phyloP scores from a whole-genome alignment of 257 asterid genomes.

The Forsythia viridissima region DNA sequence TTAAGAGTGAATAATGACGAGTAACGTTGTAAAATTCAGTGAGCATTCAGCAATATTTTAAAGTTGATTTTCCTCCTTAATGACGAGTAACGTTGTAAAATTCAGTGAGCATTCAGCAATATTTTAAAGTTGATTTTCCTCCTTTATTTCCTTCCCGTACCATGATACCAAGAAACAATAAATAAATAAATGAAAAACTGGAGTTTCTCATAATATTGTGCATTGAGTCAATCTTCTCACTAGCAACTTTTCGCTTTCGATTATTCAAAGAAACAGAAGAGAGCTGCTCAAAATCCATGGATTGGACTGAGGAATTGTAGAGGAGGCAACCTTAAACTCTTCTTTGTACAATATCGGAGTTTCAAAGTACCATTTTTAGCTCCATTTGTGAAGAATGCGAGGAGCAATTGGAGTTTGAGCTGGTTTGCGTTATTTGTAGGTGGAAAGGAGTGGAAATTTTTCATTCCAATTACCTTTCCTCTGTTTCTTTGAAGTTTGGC shows the following conservation, averaged over 20 bases:
- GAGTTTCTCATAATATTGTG: constrained; percentile 25
- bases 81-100: no score
- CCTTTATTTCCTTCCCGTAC: neutral
- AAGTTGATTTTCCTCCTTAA: no score
- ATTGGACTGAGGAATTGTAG: neutral
- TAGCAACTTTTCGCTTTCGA: constrained; percentile 24
- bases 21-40: no score
- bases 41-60: no score
- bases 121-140: neutral
- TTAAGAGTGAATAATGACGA: no score
- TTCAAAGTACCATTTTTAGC: neutral
- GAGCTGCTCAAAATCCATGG: neutral
- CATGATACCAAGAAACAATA: neutral
- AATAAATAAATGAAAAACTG: no score
- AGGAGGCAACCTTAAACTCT: constrained; percentile 24
- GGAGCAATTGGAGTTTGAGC: neutral
- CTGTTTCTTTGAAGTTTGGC: neutral
- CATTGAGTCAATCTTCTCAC: constrained; percentile 1
- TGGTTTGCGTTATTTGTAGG: neutral
- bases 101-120: no score
- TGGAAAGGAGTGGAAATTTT: neutral
- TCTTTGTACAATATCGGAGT: constrained; percentile 5
- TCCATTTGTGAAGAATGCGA: neutral
- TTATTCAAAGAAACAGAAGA: neutral
- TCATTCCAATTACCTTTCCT: neutral